Base-by-base conservation (phyloP, 257 asterid species). In the Pogostemon cablin region DNA sequence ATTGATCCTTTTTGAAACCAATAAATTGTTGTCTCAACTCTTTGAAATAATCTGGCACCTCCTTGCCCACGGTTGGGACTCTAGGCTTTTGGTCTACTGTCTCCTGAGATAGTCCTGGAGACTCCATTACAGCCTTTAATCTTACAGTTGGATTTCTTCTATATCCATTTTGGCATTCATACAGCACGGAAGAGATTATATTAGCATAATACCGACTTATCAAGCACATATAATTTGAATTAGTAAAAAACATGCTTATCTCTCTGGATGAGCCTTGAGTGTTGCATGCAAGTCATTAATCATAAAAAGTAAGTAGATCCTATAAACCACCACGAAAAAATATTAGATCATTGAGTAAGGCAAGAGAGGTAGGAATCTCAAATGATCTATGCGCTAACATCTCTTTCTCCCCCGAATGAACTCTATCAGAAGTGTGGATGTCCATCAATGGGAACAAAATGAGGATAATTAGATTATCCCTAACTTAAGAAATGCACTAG, bases 11-110 rank as follows among this genome's bases (percentile, higher is more conserved):
- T 61, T 95, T 95, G 86, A 91, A 91, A 81, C 82, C 81, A 40
- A 95, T 87, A 81, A 95, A 95, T 67, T 90, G 84, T 40, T 81
- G 85, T 77, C 70, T 90, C 90, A 90, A 75, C 82, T 75, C 88
- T 82, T 74, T 73, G 84, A 95, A 95, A 74, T 75, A 78, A 79
- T 84, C 83, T 3, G 83, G 39, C 6, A 38, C 85, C 57, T 79
- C 76, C 32, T 78, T 78, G 57, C 75, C 66, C 48, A 77, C 44
- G 20, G 12, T 83, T 47, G 61, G 49, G 50, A 77, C 77, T 67
- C 72, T 84, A 41, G 81, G 82, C 75, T 72, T 66, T 66, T 72
- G 67, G 48, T 85, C 83, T 9, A 39, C 53, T 64, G 74, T 68
- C 67, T 83, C 93, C 82, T 68, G 83, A 56, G 86, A 74, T 69